Evolutionary conservation across 331 rosid genomes (phyloP).

Genomic region (Dryas integrifolia): DNA sequence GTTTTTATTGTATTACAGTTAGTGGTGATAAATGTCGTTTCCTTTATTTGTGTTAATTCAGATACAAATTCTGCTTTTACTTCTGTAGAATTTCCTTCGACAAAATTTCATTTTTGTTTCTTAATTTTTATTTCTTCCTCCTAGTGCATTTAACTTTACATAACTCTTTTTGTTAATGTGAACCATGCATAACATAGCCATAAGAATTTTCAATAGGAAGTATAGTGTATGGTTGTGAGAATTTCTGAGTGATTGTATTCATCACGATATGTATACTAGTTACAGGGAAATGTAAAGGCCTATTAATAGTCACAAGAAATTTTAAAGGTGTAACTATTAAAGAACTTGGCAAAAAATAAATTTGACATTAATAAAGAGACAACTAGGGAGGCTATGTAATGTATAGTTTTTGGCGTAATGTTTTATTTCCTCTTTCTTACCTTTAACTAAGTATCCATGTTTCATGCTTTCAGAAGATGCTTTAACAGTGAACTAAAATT

Average conservation of each 20-base stretch:
- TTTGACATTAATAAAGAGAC: too few relatives aligned
- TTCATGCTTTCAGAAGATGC: too few relatives aligned
- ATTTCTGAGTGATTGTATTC: not conserved
- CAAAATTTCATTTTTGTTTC: not conserved
- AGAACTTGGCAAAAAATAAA: too few relatives aligned
- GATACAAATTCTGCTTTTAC: not conserved
- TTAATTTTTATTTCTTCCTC: not conserved
- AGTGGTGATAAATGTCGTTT: not conserved
- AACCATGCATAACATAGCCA: not conserved
- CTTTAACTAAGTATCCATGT: too few relatives aligned
- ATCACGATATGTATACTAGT: not conserved
- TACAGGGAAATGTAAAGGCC: not conserved
- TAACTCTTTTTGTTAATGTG: not conserved
- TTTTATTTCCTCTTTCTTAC: too few relatives aligned
- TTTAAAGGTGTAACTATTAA: too few relatives aligned
- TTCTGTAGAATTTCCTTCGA: not conserved
- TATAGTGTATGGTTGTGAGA: not conserved
- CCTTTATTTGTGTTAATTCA: not conserved
- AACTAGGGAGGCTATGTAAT: too few relatives aligned
- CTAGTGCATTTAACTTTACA: not conserved
- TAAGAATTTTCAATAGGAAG: not conserved
- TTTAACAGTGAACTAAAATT: too few relatives aligned
- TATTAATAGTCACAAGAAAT: not conserved
- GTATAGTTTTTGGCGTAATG: too few relatives aligned
- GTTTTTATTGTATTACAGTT: slow-evolving; percentile 12